phyloP scores from a whole-genome alignment of 2,329 filamentous ascomycete genomes.

The Colletotrichum salicis region DNA sequence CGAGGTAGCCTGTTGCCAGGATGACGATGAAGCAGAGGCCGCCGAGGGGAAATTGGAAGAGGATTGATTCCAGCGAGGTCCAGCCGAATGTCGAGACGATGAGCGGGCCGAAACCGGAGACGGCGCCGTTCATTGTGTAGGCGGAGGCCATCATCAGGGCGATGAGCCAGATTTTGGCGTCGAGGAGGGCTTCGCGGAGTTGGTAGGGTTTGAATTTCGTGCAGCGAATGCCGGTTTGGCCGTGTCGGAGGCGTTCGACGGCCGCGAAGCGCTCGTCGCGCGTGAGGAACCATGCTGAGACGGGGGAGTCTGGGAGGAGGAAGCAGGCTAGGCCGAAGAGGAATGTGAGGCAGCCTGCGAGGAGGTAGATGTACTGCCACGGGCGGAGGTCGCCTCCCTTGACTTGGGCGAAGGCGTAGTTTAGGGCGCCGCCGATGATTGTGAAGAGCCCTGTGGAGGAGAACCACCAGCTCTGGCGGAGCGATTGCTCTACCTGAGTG shows the following conservation, averaged over 20 bases:
- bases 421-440: constrained; percentile 71
- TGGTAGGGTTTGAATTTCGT: constrained; percentile 69
- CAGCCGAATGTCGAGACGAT: constrained; percentile 80
- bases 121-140: constrained; percentile 78
- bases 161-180: constrained; percentile 72
- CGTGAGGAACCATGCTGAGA: constrained; percentile 75
- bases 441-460: constrained; percentile 68
- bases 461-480: constrained; percentile 76
- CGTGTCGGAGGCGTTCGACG: constrained; percentile 69
- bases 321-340: constrained; percentile 74
- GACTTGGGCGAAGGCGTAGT: constrained; percentile 76
- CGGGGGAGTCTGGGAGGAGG: constrained; percentile 72
- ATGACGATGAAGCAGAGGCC: constrained; percentile 75
- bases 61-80: constrained; percentile 70
- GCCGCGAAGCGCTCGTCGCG: constrained; percentile 71
- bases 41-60: constrained; percentile 80
- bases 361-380: constrained; percentile 79
- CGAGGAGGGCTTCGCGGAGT: constrained; percentile 66
- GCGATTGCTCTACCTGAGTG: constrained; percentile 71
- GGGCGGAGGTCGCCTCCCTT: constrained; percentile 60
- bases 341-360: constrained; percentile 72
- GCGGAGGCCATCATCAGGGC: constrained; percentile 76
- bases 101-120: constrained; percentile 76
- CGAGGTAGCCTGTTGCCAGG: constrained; percentile 72
- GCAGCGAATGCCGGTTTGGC: constrained; percentile 72